These are phyloP conservation scores for Arthrobotrys megalospora DNA, from an alignment of 2,329 filamentous ascomycete species.

Conservation along the genomic window DNA sequence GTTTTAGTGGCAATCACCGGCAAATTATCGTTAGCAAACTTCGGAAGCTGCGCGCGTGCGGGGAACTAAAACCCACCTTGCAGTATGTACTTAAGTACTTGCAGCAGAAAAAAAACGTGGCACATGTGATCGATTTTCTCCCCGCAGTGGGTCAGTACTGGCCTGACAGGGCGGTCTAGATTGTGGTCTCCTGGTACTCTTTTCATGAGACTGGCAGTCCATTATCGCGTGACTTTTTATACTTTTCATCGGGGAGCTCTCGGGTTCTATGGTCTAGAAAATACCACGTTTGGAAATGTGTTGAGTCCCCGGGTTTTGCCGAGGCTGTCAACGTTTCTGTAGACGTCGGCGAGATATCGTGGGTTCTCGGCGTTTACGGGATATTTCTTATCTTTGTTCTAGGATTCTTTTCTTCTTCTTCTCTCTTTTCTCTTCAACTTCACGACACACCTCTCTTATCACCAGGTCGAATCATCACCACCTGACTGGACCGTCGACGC, in stretches of 20 bases:
- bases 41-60: conserved; percentile 1
- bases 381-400: no score
- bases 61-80: background rate
- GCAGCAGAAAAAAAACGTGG: conserved; percentile 2
- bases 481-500: no score
- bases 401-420: no score
- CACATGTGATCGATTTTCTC: conserved; percentile 5
- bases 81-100: background rate
- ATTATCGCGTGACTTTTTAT: background rate
- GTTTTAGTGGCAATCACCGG: conserved; percentile 3
- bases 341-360: no score
- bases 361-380: no score
- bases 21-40: conserved; percentile 10
- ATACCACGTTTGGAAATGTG: conserved; percentile 12
- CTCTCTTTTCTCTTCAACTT: no score
- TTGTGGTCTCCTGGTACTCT: background rate
- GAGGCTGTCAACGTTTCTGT: background rate
- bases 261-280: conserved; percentile 1
- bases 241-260: background rate
- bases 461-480: no score
- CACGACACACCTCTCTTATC: no score
- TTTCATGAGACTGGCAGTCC: no score
- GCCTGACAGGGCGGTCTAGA: conserved; percentile 4
- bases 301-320: conserved; percentile 12
- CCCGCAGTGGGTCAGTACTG: conserved; percentile 11